These are phyloP conservation scores for Mycena rosella DNA, from an alignment of 768 basidiomycete genomes.

Conservation along the genomic window DNA sequence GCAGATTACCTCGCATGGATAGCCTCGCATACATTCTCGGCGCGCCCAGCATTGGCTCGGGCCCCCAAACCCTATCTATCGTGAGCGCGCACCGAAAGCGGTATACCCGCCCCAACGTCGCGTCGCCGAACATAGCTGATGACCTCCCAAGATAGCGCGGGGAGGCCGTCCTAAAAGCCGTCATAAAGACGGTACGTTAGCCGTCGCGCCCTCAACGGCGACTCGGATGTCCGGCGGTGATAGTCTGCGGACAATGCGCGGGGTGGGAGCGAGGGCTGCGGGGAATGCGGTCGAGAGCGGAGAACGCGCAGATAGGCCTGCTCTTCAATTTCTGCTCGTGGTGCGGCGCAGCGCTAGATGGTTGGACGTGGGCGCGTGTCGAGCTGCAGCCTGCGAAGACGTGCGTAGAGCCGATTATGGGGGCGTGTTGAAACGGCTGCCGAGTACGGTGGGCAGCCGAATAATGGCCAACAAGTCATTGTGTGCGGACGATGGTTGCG, in stretches of 20 bases:
- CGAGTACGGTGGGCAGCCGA: too few relatives aligned
- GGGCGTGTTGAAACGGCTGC: too few relatives aligned
- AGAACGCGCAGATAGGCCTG: too few relatives aligned
- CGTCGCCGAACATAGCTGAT: too few relatives aligned
- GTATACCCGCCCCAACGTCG: background rate
- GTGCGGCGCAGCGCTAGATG: background rate
- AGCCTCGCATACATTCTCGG: background rate
- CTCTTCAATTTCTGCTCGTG: too few relatives aligned
- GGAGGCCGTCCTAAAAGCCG: background rate
- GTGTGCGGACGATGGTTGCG: too few relatives aligned
- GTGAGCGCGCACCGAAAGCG: conserved; percentile 9
- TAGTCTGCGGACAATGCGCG: background rate
- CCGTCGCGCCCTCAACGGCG: conserved; percentile 17
- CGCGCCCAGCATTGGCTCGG: background rate
- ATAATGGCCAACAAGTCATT: background rate
- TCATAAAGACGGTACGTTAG: too few relatives aligned
- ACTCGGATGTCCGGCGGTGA: background rate
- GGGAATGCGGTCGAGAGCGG: too few relatives aligned
- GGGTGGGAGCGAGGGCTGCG: background rate
- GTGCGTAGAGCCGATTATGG: conserved; percentile 3
- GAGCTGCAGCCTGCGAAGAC: conserved; percentile 8
- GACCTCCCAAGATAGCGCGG: background rate
- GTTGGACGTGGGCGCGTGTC: background rate
- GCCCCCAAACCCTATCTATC: background rate
- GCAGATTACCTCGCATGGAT: background rate